phyloP scores from a whole-genome alignment of 2,329 filamentous ascomycete genomes.

The Colletotrichum agaves region DNA sequence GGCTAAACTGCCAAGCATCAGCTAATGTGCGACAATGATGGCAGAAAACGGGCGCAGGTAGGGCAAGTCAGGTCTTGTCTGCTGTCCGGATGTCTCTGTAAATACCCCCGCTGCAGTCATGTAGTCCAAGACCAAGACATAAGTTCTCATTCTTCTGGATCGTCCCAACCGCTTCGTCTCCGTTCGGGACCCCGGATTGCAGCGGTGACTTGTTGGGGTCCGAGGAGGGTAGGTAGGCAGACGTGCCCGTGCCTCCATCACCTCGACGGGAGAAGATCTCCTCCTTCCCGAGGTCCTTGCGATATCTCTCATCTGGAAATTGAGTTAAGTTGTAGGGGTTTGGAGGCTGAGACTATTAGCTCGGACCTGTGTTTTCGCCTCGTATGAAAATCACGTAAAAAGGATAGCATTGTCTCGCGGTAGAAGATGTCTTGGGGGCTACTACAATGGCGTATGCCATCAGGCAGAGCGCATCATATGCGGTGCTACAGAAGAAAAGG shows the following conservation, averaged over 20 bases:
- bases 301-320: not conserved
- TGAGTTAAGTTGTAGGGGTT: slow-evolving; percentile 5
- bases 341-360: slow-evolving; percentile 1
- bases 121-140: too few relatives aligned
- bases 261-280: not conserved
- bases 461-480: not conserved
- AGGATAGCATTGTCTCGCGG: not conserved
- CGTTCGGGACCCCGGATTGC: slow-evolving; percentile 7
- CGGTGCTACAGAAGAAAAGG: not conserved
- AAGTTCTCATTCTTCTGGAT: not conserved
- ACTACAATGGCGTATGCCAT: not conserved
- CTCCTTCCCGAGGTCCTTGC: not conserved
- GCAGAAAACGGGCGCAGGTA: not conserved
- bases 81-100: not conserved
- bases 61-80: not conserved
- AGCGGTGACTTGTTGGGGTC: slow-evolving; percentile 5
- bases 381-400: not conserved
- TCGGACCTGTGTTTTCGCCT: slow-evolving; percentile 18
- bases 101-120: not conserved
- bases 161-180: slow-evolving; percentile 1
- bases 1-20: not conserved
- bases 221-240: not conserved
- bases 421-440: too few relatives aligned
- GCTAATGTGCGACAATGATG: slow-evolving; percentile 4
- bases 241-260: not conserved